Base-by-base conservation (phyloP, 768 basidiomycete species). In the Tephrocybe rancida region DNA sequence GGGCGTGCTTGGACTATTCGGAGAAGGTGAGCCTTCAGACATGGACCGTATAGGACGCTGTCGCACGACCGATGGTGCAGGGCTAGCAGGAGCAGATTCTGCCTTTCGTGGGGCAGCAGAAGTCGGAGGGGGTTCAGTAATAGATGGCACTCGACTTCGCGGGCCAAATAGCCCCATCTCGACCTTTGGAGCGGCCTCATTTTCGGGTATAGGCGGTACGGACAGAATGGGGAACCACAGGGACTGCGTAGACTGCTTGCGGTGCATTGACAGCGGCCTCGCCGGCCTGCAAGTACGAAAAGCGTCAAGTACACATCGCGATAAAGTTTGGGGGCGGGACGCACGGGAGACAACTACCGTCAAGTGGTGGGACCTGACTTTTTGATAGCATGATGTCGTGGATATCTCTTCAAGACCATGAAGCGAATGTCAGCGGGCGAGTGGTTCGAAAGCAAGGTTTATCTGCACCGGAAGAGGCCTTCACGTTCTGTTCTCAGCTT, bases 321-420 rank as follows among this genome's bases (percentile, higher is more conserved):
- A 21, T 18, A 5, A 8, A n/a, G 21, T 8, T 8, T n/a, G 14
- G 21, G 24, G 13, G 44, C 11, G 5, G 19, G 14, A 48, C 55
- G 46, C 18, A 52, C 50, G 21, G 42, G 19, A 24, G 41, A n/a
- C 9, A 35, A 27, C 25, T 48, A 37, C 25, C 44, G 6, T 19
- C 18, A 16, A 19, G 7, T 14, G 34, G 16, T 24, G 29, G 24
- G 19, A 11, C 50, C 32, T 50, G 48, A 21, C 52, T 48, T 46
- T 57, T 54, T 4, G 37, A 48, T 11, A 48, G n/a, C 59, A 60
- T 60, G 34, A 60, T 54, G 37, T 46, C 50, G 34, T 57, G 56
- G 25, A 60, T 55, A 22, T 60, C 56, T 22, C 59, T 60, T 24
- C n/a, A 30, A 44, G 22, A 29, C 13, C 10, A 19, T 48, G 41